phyloP scores from a whole-genome alignment of 306 rosid genomes.

The apple (Malus domestica) region DNA sequence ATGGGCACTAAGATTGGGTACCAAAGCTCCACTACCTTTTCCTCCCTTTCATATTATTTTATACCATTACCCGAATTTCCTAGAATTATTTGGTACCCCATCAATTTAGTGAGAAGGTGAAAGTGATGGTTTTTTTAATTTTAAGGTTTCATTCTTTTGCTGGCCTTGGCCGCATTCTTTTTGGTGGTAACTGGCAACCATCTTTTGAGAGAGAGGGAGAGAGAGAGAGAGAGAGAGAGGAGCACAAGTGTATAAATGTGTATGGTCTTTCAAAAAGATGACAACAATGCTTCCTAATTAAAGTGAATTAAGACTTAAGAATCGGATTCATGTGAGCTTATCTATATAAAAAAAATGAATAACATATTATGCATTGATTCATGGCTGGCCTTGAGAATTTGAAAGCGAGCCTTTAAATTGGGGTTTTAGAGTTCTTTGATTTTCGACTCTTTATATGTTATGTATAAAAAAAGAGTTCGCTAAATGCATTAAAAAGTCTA shows the following conservation, averaged over 20 bases:
- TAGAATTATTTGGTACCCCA: background rate
- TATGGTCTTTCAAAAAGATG: background rate
- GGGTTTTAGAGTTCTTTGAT: no score
- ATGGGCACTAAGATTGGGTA: background rate
- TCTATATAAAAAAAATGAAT: background rate
- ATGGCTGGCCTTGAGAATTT: no score
- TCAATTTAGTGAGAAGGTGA: background rate
- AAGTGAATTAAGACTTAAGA: slow-evolving; percentile 5
- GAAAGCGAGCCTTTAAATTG: no score
- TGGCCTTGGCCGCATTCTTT: slow-evolving; percentile 29
- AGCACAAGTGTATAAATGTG: background rate
- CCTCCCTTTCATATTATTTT: background rate
- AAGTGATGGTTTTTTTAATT: no score
- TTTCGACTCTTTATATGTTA: no score
- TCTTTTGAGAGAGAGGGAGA: background rate
- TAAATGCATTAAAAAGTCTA: no score
- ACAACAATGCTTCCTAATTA: no score
- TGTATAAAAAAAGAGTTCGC: no score
- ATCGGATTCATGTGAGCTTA: slow-evolving; percentile 10
- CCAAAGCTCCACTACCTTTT: background rate
- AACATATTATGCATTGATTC: background rate
- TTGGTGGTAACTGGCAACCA: slow-evolving; percentile 7
- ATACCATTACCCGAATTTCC: background rate
- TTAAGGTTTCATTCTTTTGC: slow-evolving; percentile 6
- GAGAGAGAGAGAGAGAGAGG: background rate